A percentile compares a stretch with the other conserved stretches of the same genome.
These are phyloP conservation scores for Isabelozyma heimii DNA, from an alignment of 805 yeast species.

Conservation along the genomic window DNA sequence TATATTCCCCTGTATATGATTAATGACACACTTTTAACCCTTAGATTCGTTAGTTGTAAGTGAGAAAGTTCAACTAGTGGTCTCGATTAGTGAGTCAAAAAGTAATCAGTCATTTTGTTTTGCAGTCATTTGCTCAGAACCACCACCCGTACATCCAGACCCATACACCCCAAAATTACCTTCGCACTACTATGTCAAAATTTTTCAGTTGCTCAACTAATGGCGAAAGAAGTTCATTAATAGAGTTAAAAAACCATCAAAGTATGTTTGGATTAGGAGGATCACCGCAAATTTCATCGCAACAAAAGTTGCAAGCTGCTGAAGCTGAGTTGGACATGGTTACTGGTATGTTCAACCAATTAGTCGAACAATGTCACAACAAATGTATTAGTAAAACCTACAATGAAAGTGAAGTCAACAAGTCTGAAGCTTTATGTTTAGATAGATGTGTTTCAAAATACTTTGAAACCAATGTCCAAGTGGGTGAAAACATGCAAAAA, in stretches of 20 bases:
- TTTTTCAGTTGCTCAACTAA: background rate
- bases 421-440: conserved; percentile 80
- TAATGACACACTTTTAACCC: background rate
- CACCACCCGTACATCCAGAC: background rate
- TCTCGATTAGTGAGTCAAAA: too few relatives aligned
- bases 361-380: conserved; percentile 83
- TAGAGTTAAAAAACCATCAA: too few relatives aligned
- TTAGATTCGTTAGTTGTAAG: background rate
- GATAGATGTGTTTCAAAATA: conserved; percentile 96
- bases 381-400: conserved; percentile 76
- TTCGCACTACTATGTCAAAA: background rate
- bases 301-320: conserved; percentile 83
- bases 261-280: conserved; percentile 75
- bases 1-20: conserved; percentile 34
- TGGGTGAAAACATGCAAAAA: conserved; percentile 70
- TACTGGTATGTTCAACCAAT: conserved; percentile 93
- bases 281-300: conserved; percentile 69
- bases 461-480: conserved; percentile 91
- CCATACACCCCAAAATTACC: background rate
- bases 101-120: too few relatives aligned
- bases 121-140: too few relatives aligned
- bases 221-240: background rate
- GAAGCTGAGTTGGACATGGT: conserved; percentile 97
- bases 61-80: too few relatives aligned
- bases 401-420: conserved; percentile 69